A percentile compares a stretch with the other conserved stretches of the same genome.
Evolutionary conservation across 371 early-diverging fungal genomes (phyloP).

Genomic region (Funneliformis caledonium): DNA sequence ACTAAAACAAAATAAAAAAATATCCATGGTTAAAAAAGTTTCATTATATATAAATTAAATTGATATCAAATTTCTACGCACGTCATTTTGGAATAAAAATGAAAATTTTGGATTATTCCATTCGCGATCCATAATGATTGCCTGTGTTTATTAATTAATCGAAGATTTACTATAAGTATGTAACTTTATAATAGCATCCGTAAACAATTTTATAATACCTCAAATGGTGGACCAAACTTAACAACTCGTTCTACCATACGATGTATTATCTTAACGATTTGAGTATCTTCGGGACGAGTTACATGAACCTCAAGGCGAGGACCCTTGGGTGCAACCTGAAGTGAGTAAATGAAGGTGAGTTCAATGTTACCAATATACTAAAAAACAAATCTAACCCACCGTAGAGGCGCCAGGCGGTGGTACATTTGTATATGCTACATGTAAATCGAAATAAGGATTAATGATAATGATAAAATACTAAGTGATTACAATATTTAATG

Average conservation of each 20-base stretch:
- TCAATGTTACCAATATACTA: not conserved
- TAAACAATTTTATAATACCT: slow-evolving; percentile 47
- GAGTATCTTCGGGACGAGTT: slow-evolving; percentile 63
- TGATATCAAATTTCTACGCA: slow-evolving; percentile 44
- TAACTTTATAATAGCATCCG: not conserved
- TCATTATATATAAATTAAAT: not conserved
- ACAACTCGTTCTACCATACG: slow-evolving; percentile 84
- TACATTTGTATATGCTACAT: slow-evolving; percentile 14
- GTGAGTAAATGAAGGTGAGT: not conserved
- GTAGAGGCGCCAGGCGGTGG: slow-evolving; percentile 33
- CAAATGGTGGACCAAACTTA: slow-evolving; percentile 76
- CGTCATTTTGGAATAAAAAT: slow-evolving; percentile 76
- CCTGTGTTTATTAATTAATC: slow-evolving; percentile 41
- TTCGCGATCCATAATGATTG: slow-evolving; percentile 71
- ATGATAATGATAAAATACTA: not conserved
- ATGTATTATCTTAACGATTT: slow-evolving; percentile 74
- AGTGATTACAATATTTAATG: not conserved
- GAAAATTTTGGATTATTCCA: slow-evolving; percentile 65
- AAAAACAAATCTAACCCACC: not conserved
- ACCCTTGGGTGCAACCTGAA: slow-evolving; percentile 31
- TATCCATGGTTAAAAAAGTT: too few species aligned
- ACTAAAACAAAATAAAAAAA: slow-evolving; percentile 46
- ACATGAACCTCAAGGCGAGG: slow-evolving; percentile 71
- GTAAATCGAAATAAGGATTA: not conserved
- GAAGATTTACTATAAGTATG: not conserved